Percentiles rank a stretch among this genome's conserved stretches.
Evolutionary conservation across 2,329 filamentous ascomycete genomes (phyloP).

Genomic region (Magnaporthiopsis incrustans): DNA sequence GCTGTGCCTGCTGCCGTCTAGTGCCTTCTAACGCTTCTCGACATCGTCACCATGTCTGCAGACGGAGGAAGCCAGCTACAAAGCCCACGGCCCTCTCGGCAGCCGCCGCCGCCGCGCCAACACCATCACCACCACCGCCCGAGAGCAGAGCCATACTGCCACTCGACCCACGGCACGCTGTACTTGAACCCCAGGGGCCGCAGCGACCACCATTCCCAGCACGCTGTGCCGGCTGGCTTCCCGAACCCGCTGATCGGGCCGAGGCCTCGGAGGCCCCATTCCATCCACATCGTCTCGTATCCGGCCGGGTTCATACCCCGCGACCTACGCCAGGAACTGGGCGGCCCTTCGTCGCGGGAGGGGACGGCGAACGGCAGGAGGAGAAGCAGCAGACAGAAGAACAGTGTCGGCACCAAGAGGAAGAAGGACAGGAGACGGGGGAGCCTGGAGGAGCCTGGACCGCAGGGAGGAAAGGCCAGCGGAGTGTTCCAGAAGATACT

Average conservation of each 20-base stretch:
- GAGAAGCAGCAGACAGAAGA: constrained; percentile 19
- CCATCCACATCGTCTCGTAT: constrained; percentile 46
- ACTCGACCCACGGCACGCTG: constrained; percentile 13
- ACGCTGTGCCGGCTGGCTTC: constrained; percentile 17
- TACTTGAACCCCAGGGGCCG: constrained; percentile 13
- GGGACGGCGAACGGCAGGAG: constrained; percentile 34
- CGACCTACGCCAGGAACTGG: constrained; percentile 25
- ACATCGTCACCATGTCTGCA: constrained; percentile 1
- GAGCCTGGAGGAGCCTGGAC: neutral
- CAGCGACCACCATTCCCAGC: constrained; percentile 16
- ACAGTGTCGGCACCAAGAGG: constrained; percentile 11
- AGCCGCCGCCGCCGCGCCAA: neutral
- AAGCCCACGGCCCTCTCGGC: no score
- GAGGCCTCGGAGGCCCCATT: constrained; percentile 44
- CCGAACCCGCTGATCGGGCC: constrained; percentile 37
- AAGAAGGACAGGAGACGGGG: neutral
- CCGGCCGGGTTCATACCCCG: constrained; percentile 31
- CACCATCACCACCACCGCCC: neutral
- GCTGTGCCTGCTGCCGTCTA: no score
- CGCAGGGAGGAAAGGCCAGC: constrained; percentile 12
- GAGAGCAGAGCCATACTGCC: constrained; percentile 10
- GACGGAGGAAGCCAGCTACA: neutral
- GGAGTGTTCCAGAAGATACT: constrained; percentile 21
- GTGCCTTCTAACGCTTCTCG: no score
- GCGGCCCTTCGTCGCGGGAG: constrained; percentile 31